A percentile compares a stretch with the other conserved stretches of the same genome.
phyloP scores from a whole-genome alignment of 495 filamentous ascomycete species.

The Neurospora terricola region DNA sequence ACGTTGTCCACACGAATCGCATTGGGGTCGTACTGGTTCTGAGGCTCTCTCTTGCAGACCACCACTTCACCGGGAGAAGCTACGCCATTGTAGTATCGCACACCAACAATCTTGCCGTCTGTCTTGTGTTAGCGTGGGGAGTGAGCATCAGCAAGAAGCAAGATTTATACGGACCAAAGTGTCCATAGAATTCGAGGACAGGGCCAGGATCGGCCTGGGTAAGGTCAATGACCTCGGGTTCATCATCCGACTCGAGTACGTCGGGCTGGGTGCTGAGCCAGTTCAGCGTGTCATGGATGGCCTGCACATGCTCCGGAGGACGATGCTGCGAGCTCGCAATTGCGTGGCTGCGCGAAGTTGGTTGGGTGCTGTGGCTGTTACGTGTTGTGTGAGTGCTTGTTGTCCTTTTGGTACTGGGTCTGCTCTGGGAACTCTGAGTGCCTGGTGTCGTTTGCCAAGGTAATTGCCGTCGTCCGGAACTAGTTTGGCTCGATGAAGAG shows the following conservation, averaged over 20 bases:
- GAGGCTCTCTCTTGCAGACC: constrained; percentile 54
- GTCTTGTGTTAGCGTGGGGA: constrained; percentile 21
- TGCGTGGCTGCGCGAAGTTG: not conserved
- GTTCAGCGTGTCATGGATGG: not conserved
- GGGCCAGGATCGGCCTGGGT: constrained; percentile 39
- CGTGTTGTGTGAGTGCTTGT: not conserved
- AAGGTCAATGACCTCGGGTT: constrained; percentile 39
- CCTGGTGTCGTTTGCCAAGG: not conserved
- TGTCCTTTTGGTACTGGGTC: not conserved
- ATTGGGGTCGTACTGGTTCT: constrained; percentile 66
- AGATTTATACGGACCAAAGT: constrained; percentile 16
- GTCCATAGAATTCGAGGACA: constrained; percentile 43
- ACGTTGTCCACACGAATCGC: constrained; percentile 76
- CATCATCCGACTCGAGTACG: constrained; percentile 30
- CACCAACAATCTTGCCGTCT: constrained; percentile 66
- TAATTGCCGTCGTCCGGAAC: not conserved
- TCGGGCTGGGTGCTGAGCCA: not conserved
- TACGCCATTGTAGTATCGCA: constrained; percentile 65
- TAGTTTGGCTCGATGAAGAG: not conserved
- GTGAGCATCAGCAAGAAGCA: not conserved
- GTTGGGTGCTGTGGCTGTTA: not conserved
- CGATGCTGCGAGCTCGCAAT: not conserved
- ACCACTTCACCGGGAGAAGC: constrained; percentile 67
- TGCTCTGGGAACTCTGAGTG: not conserved
- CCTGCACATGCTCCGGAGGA: not conserved